Conservation (phyloP, 176 grass and related monocot species). For the Puccinellia tenuiflora region DNA sequence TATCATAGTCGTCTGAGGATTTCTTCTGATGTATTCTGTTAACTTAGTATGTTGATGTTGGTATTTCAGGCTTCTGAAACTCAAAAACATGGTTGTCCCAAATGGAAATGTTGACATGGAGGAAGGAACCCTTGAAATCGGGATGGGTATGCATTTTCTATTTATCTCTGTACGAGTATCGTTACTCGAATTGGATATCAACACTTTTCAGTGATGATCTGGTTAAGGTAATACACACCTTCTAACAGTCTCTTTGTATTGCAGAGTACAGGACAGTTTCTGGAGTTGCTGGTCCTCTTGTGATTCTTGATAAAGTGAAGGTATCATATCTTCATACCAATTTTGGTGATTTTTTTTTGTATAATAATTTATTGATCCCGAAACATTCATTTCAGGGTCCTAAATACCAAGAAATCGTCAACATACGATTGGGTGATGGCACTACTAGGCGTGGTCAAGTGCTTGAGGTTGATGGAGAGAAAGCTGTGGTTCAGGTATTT, state of each 20-base stretch:
- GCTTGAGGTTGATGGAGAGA: slow-evolving; percentile 80
- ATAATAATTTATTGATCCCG: not conserved
- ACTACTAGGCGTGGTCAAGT: slow-evolving; percentile 72
- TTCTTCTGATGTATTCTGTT: not conserved
- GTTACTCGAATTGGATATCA: not conserved
- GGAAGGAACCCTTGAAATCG: slow-evolving; percentile 66
- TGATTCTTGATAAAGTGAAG: slow-evolving; percentile 86
- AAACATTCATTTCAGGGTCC: slow-evolving; percentile 46
- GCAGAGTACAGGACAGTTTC: slow-evolving; percentile 77
- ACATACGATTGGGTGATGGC: slow-evolving; percentile 71
- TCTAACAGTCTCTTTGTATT: slow-evolving; percentile 12
- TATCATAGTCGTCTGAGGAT: not conserved
- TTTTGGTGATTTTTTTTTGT: not conserved
- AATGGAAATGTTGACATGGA: slow-evolving; percentile 49
- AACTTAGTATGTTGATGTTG: not conserved
- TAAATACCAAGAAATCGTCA: slow-evolving; percentile 83
- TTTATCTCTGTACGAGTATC: not conserved
- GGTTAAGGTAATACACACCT: not conserved
- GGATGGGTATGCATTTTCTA: slow-evolving; percentile 40
- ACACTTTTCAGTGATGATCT: not conserved
- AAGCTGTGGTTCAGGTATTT: slow-evolving; percentile 75
- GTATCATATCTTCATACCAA: slow-evolving; percentile 5
- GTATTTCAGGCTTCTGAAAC: slow-evolving; percentile 19
- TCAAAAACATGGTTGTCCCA: slow-evolving; percentile 46
- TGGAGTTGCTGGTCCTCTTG: slow-evolving; percentile 75